phyloP scores from a whole-genome alignment of 805 yeast genomes.

The Kodamaea kaohsiungensis region DNA sequence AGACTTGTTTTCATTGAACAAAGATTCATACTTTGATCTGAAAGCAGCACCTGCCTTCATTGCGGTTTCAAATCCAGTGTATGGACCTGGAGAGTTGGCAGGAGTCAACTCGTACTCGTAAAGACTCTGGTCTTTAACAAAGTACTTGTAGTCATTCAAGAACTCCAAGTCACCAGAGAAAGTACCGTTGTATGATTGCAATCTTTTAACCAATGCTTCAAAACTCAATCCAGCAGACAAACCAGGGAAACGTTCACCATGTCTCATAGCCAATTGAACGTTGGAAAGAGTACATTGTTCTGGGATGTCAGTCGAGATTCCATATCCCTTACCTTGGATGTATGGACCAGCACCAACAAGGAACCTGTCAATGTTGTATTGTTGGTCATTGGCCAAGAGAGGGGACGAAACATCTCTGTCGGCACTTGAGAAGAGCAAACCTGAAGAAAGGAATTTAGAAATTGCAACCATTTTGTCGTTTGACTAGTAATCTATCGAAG shows the following conservation, averaged over 20 bases:
- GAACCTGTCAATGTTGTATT: conserved; percentile 8
- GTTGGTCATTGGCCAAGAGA: conserved; percentile 4
- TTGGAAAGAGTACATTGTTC: conserved; percentile 21
- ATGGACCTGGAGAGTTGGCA: conserved; percentile 9
- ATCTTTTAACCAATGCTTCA: conserved; percentile 17
- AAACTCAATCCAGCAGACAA: conserved; percentile 15
- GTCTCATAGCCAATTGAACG: conserved; percentile 23
- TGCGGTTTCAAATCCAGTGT: conserved; percentile 7
- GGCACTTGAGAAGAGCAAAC: conserved; percentile 1
- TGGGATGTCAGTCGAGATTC: conserved; percentile 11
- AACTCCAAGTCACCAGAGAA: conserved; percentile 22
- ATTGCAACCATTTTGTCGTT: conserved; percentile 8
- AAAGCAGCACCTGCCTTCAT: conserved; percentile 8
- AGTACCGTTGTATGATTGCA: conserved; percentile 18
- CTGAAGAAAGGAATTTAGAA: conserved; percentile 6
- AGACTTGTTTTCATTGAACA: conserved; percentile 7
- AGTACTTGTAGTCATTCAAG: conserved; percentile 23
- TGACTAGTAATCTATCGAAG: background rate
- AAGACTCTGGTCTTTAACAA: conserved; percentile 12
- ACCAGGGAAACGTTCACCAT: conserved; percentile 25
- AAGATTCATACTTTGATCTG: conserved; percentile 9
- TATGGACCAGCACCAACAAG: conserved; percentile 12
- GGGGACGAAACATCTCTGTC: conserved; percentile 10
- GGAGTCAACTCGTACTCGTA: conserved; percentile 13
- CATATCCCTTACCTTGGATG: conserved; percentile 11